Percentiles rank a stretch among this genome's conserved stretches.
phyloP scores from a whole-genome alignment of 1,284 basidiomycete genomes.

The Sanghuangporus sanghuang region DNA sequence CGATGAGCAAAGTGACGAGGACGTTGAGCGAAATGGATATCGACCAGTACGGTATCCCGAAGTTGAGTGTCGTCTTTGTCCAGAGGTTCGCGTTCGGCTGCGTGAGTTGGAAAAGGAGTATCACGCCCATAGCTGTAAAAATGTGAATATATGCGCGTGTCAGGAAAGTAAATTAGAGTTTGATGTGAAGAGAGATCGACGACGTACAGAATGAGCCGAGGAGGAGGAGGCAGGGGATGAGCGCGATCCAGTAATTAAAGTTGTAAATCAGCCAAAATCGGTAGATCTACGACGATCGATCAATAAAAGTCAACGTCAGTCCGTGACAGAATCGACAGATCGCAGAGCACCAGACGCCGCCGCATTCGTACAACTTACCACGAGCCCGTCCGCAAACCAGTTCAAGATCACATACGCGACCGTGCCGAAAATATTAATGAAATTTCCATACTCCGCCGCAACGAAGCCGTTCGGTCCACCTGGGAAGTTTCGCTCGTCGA shows the following conservation, averaged over 20 bases:
- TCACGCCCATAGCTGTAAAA: conserved; percentile 14
- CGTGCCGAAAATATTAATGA: conserved; percentile 16
- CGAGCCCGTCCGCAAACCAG: conserved; percentile 21
- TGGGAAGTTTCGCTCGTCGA: conserved; percentile 14
- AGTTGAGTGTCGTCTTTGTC: conserved; percentile 18
- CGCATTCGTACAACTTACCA: conserved; percentile 13
- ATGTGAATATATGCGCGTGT: neutral
- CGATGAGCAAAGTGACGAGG: conserved; percentile 23
- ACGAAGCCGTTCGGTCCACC: conserved; percentile 16
- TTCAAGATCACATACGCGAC: conserved; percentile 17
- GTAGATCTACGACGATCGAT: conserved; percentile 12
- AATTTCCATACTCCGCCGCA: conserved; percentile 9
- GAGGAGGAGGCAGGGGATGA: conserved; percentile 17
- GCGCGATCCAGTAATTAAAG: conserved; percentile 18
- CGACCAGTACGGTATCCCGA: conserved; percentile 22
- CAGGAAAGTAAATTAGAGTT: neutral
- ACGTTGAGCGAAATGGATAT: conserved; percentile 24
- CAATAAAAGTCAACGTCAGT: neutral
- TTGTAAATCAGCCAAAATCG: conserved; percentile 21
- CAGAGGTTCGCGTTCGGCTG: conserved; percentile 18
- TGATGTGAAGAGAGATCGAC: neutral
- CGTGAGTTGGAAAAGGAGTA: conserved; percentile 17
- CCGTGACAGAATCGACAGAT: neutral
- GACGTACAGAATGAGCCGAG: conserved; percentile 17
- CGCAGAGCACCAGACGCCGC: neutral